Conservation (phyloP, 140 eudicot genomes). For the Cichorium intybus region DNA sequence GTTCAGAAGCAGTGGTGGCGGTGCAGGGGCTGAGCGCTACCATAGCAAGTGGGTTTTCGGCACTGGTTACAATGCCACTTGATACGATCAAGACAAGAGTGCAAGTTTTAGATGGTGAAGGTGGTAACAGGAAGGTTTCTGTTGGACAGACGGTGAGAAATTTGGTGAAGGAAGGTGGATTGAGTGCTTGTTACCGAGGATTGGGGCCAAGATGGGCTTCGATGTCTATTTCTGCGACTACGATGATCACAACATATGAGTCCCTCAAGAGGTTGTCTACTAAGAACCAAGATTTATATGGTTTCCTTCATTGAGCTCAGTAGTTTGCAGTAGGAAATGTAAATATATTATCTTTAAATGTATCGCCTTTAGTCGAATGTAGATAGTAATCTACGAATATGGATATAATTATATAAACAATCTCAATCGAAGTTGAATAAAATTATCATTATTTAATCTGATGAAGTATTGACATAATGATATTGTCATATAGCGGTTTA, state of each 20-base stretch:
- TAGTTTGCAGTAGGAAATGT: neutral
- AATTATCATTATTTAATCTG: neutral
- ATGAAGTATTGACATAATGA: neutral
- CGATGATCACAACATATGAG: conserved; percentile 64
- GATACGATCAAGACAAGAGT: conserved; percentile 58
- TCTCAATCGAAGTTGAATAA: neutral
- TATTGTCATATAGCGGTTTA: neutral
- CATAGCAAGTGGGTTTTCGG: conserved; percentile 53
- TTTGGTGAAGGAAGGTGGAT: conserved; percentile 51
- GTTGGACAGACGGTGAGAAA: conserved; percentile 28
- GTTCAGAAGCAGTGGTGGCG: conserved; percentile 27
- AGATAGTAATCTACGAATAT: neutral
- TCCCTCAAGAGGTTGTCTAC: conserved; percentile 49
- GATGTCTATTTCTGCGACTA: conserved; percentile 55
- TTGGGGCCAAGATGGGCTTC: conserved; percentile 65
- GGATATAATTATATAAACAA: neutral
- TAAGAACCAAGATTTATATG: conserved; percentile 33
- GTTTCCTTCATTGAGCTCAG: neutral
- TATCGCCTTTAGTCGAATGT: neutral
- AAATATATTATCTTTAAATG: neutral
- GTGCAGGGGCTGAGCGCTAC: conserved; percentile 55
- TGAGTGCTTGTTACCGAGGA: conserved; percentile 54
- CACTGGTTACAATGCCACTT: conserved; percentile 54
- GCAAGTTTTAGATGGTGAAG: conserved; percentile 47
- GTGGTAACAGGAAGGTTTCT: conserved; percentile 25